Conservation (phyloP, 495 filamentous ascomycete genomes). For the Immersiella caudata region DNA sequence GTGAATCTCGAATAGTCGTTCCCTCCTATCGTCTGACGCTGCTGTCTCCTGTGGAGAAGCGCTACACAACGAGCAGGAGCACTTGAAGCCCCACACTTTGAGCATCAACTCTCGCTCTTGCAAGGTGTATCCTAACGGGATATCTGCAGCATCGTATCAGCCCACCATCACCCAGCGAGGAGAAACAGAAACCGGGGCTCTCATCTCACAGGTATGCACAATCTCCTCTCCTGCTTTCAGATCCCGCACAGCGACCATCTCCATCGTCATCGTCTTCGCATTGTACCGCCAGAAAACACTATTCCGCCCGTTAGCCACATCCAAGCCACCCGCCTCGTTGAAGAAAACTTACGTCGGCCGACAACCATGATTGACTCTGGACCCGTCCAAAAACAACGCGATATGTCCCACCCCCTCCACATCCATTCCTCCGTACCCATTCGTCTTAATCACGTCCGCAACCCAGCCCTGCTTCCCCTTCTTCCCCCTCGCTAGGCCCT, state of each 20-base stretch:
- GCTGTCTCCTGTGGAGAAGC: conserved; percentile 23
- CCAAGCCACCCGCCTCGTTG: neutral
- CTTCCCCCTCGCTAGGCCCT: conserved; percentile 64
- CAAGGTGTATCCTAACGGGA: conserved; percentile 36
- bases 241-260: conserved; percentile 39
- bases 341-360: conserved; percentile 35
- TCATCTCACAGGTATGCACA: conserved; percentile 42
- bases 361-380: conserved; percentile 40
- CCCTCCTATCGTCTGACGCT: conserved; percentile 32
- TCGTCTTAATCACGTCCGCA: conserved; percentile 72
- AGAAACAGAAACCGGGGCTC: neutral
- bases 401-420: conserved; percentile 38
- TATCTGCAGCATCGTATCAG: conserved; percentile 25
- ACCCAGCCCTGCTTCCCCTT: conserved; percentile 48
- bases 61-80: conserved; percentile 37
- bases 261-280: conserved; percentile 30
- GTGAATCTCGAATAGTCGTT: conserved; percentile 36
- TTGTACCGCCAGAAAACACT: conserved; percentile 38
- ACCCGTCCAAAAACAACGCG: conserved; percentile 33
- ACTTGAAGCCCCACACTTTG: conserved; percentile 38
- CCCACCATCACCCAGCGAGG: too few relatives aligned
- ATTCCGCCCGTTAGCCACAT: neutral
- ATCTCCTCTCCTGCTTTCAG: conserved; percentile 40
- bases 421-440: conserved; percentile 39
- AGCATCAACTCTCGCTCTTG: conserved; percentile 33